Base-by-base conservation (phyloP, 140 eudicot species). In the Oenanthe javanica region DNA sequence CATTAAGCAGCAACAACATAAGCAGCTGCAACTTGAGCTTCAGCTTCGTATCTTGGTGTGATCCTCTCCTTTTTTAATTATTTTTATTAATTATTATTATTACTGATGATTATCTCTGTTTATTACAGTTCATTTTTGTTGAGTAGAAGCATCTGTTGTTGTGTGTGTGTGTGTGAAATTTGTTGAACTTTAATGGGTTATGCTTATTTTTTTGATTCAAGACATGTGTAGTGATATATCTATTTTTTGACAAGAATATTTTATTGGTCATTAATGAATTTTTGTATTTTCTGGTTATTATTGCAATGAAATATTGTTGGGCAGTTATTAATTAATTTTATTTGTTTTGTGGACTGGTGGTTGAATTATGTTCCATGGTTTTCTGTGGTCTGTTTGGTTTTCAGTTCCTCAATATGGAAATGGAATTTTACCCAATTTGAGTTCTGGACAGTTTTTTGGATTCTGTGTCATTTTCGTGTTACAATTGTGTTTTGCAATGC, bases 351-450 rank as follows among this genome's bases (percentile, higher is more conserved):
- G 81, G 81, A 57, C 81, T 78, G 81, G 55, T 57, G 81, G 73
- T 78, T 78, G 81, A 78, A 78, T 74, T 74, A 47, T 64, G 80
- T 77, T 77, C 80, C 69, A 55, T 55, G 46, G 80, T 77, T 74
- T 74, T 74, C 63, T 77, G 27, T 77, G 80, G 80, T 77, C 27
- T 77, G 70, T 43, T 78, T 78, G 36, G 23, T 59, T 57, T 57
- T 21, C 71, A 77, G 15, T 78, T 55, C 67, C 73, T 78, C 81
- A 59, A 78, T 43, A 59, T 67, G 81, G 78, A 78, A 59, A 78
- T 67, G 81, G 78, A 78, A 59, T 67, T 59, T 67, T 59, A 12
- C 81, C 81, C 81, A 78, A 78, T 78, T 59, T 78, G 81, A 78
- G 74, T 67, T 78, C 18, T 59, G 43, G 9, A 11, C 12, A 19